Evolutionary conservation across 352 stramenopile species (phyloP), one percentile per base, ranked within the genome.

Genomic region (Globisporangium parvum): DNA sequence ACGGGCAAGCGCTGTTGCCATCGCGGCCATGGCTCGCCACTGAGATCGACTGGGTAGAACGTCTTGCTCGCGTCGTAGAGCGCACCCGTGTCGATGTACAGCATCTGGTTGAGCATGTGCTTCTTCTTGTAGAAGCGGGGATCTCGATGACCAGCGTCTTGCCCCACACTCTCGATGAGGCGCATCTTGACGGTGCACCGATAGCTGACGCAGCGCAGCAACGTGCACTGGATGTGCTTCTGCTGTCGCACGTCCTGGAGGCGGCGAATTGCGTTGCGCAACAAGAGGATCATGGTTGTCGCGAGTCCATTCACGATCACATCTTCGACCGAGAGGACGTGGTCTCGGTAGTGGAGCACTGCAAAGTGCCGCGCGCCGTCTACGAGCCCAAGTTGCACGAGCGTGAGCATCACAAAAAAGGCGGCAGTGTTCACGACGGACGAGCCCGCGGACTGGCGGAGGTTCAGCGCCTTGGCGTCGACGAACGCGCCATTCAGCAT

Each of bases 231-330:
- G 14, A 50, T 20, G n/a, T n/a, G 28, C 9, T 45, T 42, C 28
- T 45, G 35, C n/a, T 53, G n/a, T 1, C 33, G 28, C 6, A 59
- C 18, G 11, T 51, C 44, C n/a, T 35, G n/a, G 31, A 47, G n/a
- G 10, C 56, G 55, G 0, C 63, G 63, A n/a, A 57, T 56, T 8
- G 59, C 59, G 17, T 70, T 70, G 3, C 63, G 63, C 3, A 61
- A 11, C 8, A 70, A 15, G 17, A 67, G 8, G 20, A 61, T 8
- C 24, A 48, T 21, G 12, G 60, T 56, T 8, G 47, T 59, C 1
- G 23, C 23, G 3, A 62, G 17, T 18, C 47, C 41, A n/a, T 66
- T 70, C 12, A 58, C 31, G 23, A 61, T 33, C 17, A 70, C 31
- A 11, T 70, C 60, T 21, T 70, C 63, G 10, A 61, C 15, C 6